Evolutionary conservation across 495 filamentous ascomycete species (phyloP), one percentile per base, ranked within the genome.

Genomic region (Viridothelium virens): DNA sequence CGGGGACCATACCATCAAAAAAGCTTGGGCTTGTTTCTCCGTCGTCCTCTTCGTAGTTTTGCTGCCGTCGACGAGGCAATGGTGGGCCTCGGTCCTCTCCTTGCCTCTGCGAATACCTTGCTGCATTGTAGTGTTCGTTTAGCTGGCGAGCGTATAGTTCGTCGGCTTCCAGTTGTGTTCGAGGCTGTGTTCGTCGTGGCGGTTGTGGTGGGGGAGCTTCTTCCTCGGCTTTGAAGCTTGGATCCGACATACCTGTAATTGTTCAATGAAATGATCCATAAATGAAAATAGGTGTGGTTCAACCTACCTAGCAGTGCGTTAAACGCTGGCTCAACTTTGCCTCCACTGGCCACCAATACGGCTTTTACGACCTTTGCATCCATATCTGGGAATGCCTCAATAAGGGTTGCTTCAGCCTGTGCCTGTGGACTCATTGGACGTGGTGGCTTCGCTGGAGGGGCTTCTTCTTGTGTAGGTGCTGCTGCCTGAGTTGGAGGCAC

Each of bases 111-210:
- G 38, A 48, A 18, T 12, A 14, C 11, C 79, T 77, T 25, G 78
- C 76, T 50, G 80, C 84, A 73, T 91, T 89, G 75, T 92, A 96
- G 68, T 97, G 91, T 73, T 94, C 88, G 4, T 91, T 91, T 47
- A 97, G 86, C 76, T 96, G 93, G 62, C 93, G 90, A 34, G 95
- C 94, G 77, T 97, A 97, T 68, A 85, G 81, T 74, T 97, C 94
- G 77, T 98, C 94, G 25, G 89, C 65, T 74, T 96, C 91, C 47
- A 97, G 72, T 76, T 97, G 94, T 66, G 82, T 85, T 74, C 85
- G 84, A 31, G 77, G 73, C 31, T 81, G 70, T 25, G 76, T 73
- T 37, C 81, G 70, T n/a, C 48, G 62, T 7, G 75, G 76, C 25
- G 76, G 77, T 56, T 73, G 71, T 16, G 73, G 75, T 25, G 80